Conservation (phyloP, 2,329 filamentous ascomycete genomes). For the Chaetomiaceae sp. region DNA sequence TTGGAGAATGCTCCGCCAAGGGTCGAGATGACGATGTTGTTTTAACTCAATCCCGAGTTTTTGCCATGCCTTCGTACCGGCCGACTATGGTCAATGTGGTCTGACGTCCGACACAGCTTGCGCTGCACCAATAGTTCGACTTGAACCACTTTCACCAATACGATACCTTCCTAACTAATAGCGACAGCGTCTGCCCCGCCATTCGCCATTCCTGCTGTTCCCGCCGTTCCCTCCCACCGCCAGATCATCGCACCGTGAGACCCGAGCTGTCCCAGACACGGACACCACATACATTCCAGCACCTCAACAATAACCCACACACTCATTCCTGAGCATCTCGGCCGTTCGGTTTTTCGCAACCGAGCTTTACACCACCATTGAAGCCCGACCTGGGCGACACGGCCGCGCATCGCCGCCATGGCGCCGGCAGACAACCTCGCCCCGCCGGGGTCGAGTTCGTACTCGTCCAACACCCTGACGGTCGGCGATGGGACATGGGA, state of each 20-base stretch:
- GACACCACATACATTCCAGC: not conserved
- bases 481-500: conserved; percentile 86
- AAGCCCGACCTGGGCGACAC: conserved; percentile 3
- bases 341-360: not conserved
- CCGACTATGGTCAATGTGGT: not conserved
- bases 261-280: too few species aligned
- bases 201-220: conserved; percentile 11
- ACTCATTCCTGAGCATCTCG: not conserved
- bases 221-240: not conserved
- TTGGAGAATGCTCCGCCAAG: conserved; percentile 1
- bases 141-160: conserved; percentile 6
- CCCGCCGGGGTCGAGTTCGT: conserved; percentile 66
- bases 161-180: not conserved
- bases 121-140: not conserved
- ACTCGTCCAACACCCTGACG: conserved; percentile 67
- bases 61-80: not conserved
- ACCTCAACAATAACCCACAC: not conserved
- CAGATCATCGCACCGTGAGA: too few species aligned
- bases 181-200: conserved; percentile 17
- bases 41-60: not conserved
- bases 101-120: not conserved
- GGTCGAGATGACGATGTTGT: not conserved
- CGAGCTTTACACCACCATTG: not conserved
- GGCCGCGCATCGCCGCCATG: conserved; percentile 44
- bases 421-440: conserved; percentile 57